phyloP scores from a whole-genome alignment of 345 rosid species.

The Euphorbia pulcherrima region DNA sequence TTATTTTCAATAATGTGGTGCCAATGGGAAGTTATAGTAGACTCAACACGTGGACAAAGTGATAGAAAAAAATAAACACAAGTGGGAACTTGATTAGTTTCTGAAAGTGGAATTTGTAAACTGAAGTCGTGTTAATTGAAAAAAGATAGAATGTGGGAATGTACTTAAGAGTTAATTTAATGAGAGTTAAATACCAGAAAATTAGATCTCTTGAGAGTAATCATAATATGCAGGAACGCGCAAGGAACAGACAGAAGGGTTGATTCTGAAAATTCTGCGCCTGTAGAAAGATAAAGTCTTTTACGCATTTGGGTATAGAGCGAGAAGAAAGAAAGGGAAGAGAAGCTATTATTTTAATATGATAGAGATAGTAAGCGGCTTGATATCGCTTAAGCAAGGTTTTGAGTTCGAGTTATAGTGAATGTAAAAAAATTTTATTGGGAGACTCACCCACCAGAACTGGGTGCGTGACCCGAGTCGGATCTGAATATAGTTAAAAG shows the following conservation, averaged over 20 bases:
- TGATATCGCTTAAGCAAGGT: no score
- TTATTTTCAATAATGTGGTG: background rate
- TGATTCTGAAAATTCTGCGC: background rate
- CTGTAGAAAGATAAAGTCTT: background rate
- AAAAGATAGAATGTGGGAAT: background rate
- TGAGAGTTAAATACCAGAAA: conserved; percentile 22
- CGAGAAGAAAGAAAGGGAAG: background rate
- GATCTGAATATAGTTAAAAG: no score
- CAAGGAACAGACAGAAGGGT: background rate
- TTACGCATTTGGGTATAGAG: conserved; percentile 6
- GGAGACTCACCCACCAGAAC: no score
- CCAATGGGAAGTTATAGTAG: conserved; percentile 1
- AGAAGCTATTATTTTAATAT: no score
- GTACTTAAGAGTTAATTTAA: background rate
- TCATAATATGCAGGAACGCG: conserved; percentile 33
- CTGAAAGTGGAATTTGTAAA: background rate
- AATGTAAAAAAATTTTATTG: no score
- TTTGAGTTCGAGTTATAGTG: no score
- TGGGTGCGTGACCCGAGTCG: no score
- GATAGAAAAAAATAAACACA: background rate
- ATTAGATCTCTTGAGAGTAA: conserved; percentile 14
- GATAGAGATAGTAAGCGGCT: no score
- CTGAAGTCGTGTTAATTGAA: background rate
- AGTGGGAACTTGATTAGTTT: background rate
- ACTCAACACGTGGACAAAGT: conserved; percentile 23